Base-by-base conservation (phyloP, 1,284 basidiomycete genomes). In the Papiliotrema terrestris region DNA sequence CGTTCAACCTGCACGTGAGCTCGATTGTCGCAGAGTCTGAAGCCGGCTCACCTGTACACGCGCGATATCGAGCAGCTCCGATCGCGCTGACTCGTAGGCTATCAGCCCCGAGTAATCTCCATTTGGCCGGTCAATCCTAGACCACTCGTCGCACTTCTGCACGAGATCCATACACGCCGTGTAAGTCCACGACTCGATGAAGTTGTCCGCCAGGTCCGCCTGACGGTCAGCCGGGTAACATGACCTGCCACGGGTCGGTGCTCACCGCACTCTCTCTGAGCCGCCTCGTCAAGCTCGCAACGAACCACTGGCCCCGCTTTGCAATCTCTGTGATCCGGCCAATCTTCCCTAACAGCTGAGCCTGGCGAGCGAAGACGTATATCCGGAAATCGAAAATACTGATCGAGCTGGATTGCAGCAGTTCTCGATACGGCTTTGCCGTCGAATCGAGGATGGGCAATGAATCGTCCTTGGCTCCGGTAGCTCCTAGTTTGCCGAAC, bases 131-230 rank as follows among this genome's bases (percentile, higher is more conserved):
- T 72, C 69, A 29, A 67, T 58, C 11, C 74, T 41, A 0, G 83
- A 82, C 90, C 91, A 94, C 3, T 79, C 77, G 66, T 93, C 88
- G 65, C 88, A 91, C 65, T 88, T 86, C 19, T 91, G 86, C 14
- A 95, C 86, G 42, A 89, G 86, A 64, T 89, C 91, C 52, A 95
- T 79, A 22, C 91, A 87, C 1, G 92, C 91, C 11, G 89, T 91
- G 74, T 92, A 98, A 22, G 84, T 88, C 95, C 96, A 98, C 0
- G 89, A 88, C 72, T 97, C 91, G 39, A 97, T 81, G 68, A 96
- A 96, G 67, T 85, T 83, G 20, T 79, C 78, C 1, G 89, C 86
- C n/a, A 97, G 80, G 4, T 82, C 81, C 37, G 77, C 77, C 87
- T 93, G 13, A 14, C 52, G 45, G 63, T 55, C 52, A 60, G 55